Conservation (phyloP, 768 basidiomycete species). For the Tephrocybe sp. region DNA sequence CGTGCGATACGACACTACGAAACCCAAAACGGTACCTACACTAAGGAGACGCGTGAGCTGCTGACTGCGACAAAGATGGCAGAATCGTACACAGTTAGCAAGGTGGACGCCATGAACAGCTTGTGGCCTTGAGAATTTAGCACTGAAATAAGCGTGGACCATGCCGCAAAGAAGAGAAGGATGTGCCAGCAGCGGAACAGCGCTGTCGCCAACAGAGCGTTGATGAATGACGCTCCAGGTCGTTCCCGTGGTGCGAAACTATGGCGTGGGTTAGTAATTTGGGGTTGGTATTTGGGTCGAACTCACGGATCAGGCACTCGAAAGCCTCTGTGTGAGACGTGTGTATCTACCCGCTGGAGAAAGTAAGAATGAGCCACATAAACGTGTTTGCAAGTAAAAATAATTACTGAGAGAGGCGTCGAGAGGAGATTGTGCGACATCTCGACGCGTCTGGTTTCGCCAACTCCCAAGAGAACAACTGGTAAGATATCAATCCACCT, state of each 20-base stretch:
- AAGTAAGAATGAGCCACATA: too few species aligned
- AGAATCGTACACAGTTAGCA: constrained; percentile 67
- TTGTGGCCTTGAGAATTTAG: constrained; percentile 46
- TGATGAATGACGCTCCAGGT: constrained; percentile 35
- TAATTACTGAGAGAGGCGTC: constrained; percentile 8
- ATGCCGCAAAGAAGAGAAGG: constrained; percentile 61
- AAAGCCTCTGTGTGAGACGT: constrained; percentile 33
- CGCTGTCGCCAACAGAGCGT: constrained; percentile 42
- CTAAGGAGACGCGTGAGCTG: constrained; percentile 32
- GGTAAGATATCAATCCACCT: too few species aligned
- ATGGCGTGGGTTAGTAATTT: neutral
- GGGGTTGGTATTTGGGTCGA: too few species aligned
- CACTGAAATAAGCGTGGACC: constrained; percentile 58
- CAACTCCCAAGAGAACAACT: too few species aligned
- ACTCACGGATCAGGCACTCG: constrained; percentile 41
- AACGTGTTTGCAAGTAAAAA: neutral
- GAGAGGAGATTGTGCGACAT: too few species aligned
- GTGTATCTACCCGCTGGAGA: constrained; percentile 27
- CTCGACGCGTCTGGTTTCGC: too few species aligned
- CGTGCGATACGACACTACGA: constrained; percentile 71
- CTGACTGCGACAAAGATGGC: constrained; percentile 21
- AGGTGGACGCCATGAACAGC: constrained; percentile 46
- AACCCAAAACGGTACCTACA: constrained; percentile 69
- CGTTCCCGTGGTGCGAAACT: constrained; percentile 40
- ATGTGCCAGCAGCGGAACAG: constrained; percentile 68